These are phyloP conservation scores for Agastache rugosa DNA, from an alignment of 257 asterid species.

Conservation along the genomic window DNA sequence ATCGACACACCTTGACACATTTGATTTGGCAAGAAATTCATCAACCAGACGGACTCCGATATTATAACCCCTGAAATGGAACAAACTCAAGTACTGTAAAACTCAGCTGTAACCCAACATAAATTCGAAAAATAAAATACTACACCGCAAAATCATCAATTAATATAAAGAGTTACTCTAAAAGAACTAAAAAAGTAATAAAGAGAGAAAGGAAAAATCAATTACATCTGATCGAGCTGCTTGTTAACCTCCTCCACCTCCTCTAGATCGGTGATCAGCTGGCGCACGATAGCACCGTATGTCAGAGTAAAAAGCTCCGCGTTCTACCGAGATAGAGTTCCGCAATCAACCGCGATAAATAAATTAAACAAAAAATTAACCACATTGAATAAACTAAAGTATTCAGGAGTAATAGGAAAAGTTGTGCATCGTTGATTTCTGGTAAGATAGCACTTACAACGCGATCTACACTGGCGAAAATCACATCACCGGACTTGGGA, in stretches of 20 bases:
- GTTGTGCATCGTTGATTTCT: neutral
- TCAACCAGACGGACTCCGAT: constrained; percentile 87
- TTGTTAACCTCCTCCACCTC: constrained; percentile 98
- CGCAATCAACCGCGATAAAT: neutral
- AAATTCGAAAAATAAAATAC: neutral
- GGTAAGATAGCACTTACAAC: constrained; percentile 45
- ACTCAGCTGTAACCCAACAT: constrained; percentile 16
- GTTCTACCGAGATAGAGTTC: constrained; percentile 51
- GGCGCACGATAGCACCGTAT: constrained; percentile 95
- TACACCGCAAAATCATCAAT: neutral
- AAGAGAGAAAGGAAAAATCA: neutral
- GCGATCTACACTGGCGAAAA: constrained; percentile 62
- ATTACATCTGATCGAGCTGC: constrained; percentile 94
- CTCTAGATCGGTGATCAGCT: constrained; percentile 93
- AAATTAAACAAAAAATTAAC: neutral
- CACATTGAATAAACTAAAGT: neutral
- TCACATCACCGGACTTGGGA: constrained; percentile 66
- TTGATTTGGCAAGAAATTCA: constrained; percentile 92
- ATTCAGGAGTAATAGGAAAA: neutral
- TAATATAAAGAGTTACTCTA: neutral
- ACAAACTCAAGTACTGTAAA: constrained; percentile 20
- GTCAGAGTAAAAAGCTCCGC: constrained; percentile 94
- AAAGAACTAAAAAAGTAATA: neutral
- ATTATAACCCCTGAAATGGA: constrained; percentile 79
- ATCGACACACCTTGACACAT: constrained; percentile 87